Evolutionary conservation across 192 early-diverging fungal species (phyloP).

Genomic region (Mortierella hygrophila): DNA sequence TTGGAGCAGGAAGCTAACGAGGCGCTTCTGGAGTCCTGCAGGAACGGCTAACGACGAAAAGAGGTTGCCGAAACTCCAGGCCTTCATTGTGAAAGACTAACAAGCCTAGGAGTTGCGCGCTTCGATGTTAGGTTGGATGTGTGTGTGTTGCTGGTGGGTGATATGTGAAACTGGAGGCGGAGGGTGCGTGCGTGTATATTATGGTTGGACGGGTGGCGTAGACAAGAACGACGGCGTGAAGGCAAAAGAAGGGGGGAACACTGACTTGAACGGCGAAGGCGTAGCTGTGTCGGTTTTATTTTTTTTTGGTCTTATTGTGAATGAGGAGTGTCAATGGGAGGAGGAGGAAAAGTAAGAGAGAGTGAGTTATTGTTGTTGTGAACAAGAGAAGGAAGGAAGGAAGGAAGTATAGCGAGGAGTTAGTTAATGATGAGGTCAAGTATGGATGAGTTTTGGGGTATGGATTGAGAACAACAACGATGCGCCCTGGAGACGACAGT

Average conservation of each 20-base stretch:
- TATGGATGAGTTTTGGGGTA: neutral
- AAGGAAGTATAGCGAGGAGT: neutral
- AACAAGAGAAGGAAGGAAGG: neutral
- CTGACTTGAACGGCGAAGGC: conserved; percentile 1
- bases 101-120: neutral
- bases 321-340: neutral
- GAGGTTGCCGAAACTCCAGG: conserved; percentile 56
- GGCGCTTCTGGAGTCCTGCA: conserved; percentile 83
- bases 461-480: neutral
- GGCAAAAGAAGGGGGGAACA: neutral
- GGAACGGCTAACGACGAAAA: conserved; percentile 63
- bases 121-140: neutral
- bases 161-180: neutral
- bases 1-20: conserved; percentile 85
- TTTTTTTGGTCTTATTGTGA: neutral
- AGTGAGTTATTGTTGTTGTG: neutral
- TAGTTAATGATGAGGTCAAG: neutral
- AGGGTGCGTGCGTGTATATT: neutral
- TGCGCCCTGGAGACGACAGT: conserved; percentile 1
- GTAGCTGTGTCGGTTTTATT: neutral
- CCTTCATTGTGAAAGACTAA: conserved; percentile 27
- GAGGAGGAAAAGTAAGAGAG: neutral
- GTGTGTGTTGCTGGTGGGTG: neutral
- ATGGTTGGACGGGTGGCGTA: neutral
- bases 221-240: neutral